phyloP scores from a whole-genome alignment of 192 early-diverging fungal species.

The Podochytrium sp. region DNA sequence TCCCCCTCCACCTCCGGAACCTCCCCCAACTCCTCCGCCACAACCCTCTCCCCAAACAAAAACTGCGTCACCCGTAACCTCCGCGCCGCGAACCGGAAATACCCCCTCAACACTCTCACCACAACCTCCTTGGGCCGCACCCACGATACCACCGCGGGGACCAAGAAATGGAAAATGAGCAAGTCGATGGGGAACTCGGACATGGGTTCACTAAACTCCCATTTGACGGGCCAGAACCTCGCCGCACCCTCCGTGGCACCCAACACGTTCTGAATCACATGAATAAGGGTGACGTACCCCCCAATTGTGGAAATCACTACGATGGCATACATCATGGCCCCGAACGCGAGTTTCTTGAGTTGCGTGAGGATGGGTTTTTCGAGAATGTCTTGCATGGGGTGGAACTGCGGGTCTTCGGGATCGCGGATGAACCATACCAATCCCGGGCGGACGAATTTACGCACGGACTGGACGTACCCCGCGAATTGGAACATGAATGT shows the following conservation, averaged over 20 bases:
- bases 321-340: constrained; percentile 81
- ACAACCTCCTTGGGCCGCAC: constrained; percentile 66
- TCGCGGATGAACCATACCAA: constrained; percentile 99
- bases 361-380: constrained; percentile 77
- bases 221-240: constrained; percentile 62
- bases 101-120: constrained; percentile 57
- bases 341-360: constrained; percentile 80
- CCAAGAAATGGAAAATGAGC: constrained; percentile 71
- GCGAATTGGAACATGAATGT: constrained; percentile 95
- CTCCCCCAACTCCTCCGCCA: constrained; percentile 75
- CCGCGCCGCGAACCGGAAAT: constrained; percentile 75
- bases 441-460: constrained; percentile 85
- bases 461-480: constrained; percentile 77
- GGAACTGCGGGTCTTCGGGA: constrained; percentile 93
- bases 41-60: constrained; percentile 71
- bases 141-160: constrained; percentile 67
- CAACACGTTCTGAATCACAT: constrained; percentile 19
- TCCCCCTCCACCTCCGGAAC: constrained; percentile 47
- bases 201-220: constrained; percentile 69
- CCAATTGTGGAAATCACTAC: constrained; percentile 81
- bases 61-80: constrained; percentile 79
- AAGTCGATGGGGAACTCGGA: constrained; percentile 81
- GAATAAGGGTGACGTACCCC: constrained; percentile 44
- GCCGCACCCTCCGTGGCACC: constrained; percentile 31
- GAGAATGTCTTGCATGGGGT: constrained; percentile 91